Evolutionary conservation across 169 alveolate species (phyloP).

Genomic region (Eimeria sp.): DNA sequence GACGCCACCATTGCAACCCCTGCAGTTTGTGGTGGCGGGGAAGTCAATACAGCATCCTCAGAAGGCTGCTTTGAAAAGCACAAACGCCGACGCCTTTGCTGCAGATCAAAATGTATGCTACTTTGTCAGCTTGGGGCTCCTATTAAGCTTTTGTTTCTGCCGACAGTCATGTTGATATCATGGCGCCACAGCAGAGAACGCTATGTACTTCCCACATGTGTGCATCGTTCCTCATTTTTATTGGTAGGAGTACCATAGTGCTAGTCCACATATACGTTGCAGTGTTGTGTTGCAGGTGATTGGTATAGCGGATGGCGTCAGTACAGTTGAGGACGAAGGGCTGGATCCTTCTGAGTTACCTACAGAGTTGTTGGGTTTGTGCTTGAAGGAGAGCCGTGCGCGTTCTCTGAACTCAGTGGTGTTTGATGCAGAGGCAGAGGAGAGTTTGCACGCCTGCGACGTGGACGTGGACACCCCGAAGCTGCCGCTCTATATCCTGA

Average conservation of each 20-base stretch:
- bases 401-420: conserved; percentile 82
- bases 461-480: conserved; percentile 78
- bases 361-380: conserved; percentile 85
- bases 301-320: conserved; percentile 90
- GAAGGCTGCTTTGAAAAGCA: conserved; percentile 58
- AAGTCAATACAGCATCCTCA: conserved; percentile 83
- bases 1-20: conserved; percentile 25
- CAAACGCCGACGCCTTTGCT: conserved; percentile 83
- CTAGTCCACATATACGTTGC: not conserved
- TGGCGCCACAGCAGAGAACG: not conserved
- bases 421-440: conserved; percentile 86
- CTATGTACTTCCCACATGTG: not conserved
- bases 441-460: conserved; percentile 56
- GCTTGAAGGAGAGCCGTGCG: conserved; percentile 82
- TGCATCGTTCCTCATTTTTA: not conserved
- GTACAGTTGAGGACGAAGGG: conserved; percentile 88
- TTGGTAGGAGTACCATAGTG: not conserved
- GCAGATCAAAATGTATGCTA: conserved; percentile 64
- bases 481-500: conserved; percentile 80
- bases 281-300: conserved; percentile 74
- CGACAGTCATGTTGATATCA: not conserved
- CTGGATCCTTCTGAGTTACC: conserved; percentile 87
- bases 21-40: conserved; percentile 73
- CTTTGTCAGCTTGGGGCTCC: not conserved
- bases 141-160: not conserved